Evolutionary conservation across 169 alveolate genomes (phyloP).

Genomic region (Toxoplasma gondii): DNA sequence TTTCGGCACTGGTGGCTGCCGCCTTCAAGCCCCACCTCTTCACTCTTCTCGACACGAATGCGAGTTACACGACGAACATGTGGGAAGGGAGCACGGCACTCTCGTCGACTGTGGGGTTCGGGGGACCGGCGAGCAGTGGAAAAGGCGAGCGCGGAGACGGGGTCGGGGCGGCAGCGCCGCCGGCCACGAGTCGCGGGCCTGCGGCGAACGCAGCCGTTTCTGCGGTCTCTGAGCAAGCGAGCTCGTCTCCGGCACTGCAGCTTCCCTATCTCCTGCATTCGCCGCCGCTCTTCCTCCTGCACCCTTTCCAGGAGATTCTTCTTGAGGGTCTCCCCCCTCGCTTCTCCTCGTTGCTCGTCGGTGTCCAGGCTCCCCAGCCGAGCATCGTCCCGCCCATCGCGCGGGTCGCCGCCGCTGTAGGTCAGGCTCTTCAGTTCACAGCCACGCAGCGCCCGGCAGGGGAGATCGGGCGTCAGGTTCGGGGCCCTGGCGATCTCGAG

Average conservation of each 20-base stretch:
- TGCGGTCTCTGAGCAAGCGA: neutral
- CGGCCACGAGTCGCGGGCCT: neutral
- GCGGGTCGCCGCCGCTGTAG: neutral
- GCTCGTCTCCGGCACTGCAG: neutral
- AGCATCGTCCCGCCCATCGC: neutral
- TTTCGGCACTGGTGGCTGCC: neutral
- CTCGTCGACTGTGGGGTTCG: neutral
- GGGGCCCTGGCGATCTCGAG: neutral
- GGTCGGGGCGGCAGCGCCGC: neutral
- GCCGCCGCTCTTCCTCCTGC: neutral
- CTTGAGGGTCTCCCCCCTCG: neutral
- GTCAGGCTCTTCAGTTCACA: neutral
- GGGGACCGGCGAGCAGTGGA: neutral
- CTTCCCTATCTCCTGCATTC: neutral
- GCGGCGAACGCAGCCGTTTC: neutral
- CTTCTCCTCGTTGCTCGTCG: neutral
- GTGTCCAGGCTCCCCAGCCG: constrained; percentile 30
- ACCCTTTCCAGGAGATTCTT: neutral
- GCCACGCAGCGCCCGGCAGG: neutral
- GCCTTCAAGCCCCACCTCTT: constrained; percentile 19
- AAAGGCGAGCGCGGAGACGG: neutral
- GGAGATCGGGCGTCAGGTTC: neutral
- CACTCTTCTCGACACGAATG: neutral
- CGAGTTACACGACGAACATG: neutral
- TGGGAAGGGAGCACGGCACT: neutral